Conservation (phyloP, 495 filamentous ascomycete genomes). For the Hyaloscypha variabilis region DNA sequence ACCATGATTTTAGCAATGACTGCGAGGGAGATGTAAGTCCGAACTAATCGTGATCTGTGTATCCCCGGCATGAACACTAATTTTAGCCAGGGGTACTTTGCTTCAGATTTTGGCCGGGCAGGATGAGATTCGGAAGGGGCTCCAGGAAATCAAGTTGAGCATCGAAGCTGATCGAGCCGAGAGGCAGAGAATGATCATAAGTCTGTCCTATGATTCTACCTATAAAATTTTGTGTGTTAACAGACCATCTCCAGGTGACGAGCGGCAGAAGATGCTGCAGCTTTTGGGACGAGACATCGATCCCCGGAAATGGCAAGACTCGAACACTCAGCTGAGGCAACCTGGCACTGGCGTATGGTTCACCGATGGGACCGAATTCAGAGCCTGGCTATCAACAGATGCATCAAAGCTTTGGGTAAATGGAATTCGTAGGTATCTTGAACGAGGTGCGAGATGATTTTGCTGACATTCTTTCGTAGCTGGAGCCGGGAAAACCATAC, state of each 20-base stretch:
- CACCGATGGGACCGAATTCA: slow-evolving; percentile 30
- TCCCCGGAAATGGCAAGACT: slow-evolving; percentile 32
- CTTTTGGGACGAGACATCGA: slow-evolving; percentile 34
- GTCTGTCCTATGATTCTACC: background rate
- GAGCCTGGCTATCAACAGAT: slow-evolving; percentile 31
- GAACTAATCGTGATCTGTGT: slow-evolving; percentile 8
- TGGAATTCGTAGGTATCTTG: slow-evolving; percentile 33
- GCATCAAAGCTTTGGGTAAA: slow-evolving; percentile 39
- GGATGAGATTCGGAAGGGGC: background rate
- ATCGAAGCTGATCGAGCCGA: slow-evolving; percentile 12
- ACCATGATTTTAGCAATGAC: slow-evolving; percentile 36
- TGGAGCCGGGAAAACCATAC: slow-evolving; percentile 45
- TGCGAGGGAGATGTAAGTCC: slow-evolving; percentile 32
- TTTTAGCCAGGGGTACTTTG: slow-evolving; percentile 1
- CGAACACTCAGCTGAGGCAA: slow-evolving; percentile 36
- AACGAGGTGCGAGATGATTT: background rate
- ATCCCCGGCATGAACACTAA: background rate
- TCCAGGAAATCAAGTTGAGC: slow-evolving; percentile 1
- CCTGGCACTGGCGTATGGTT: slow-evolving; percentile 43
- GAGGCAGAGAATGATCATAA: background rate
- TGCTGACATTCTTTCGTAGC: slow-evolving; percentile 13
- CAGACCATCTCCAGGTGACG: background rate
- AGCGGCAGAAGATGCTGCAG: slow-evolving; percentile 28
- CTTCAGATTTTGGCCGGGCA: slow-evolving; percentile 10
- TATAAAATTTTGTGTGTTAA: background rate